Evolutionary conservation across 768 basidiomycete species (phyloP).

Genomic region (Flagelloscypha sp.): DNA sequence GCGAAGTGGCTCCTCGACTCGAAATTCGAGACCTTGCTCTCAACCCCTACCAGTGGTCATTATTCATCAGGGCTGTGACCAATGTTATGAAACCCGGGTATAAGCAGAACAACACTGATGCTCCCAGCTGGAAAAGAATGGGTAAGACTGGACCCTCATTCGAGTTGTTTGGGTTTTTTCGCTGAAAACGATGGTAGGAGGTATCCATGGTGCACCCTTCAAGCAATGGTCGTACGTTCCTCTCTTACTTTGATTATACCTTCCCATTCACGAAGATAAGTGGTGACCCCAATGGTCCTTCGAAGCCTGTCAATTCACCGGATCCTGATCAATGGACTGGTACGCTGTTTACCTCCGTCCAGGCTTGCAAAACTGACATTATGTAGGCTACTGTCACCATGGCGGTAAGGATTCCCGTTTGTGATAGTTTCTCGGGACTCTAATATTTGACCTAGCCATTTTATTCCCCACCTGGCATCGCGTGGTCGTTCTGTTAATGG

Average conservation of each 20-base stretch:
- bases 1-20: too few relatives aligned
- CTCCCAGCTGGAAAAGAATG: not conserved
- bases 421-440: too few relatives aligned
- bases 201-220: not conserved
- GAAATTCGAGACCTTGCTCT: not conserved
- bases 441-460: constrained; percentile 13
- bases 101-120: not conserved
- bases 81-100: not conserved
- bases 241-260: too few relatives aligned
- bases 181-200: not conserved
- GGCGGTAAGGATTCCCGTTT: not conserved
- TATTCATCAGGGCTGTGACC: not conserved
- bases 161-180: too few relatives aligned
- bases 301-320: too few relatives aligned
- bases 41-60: not conserved
- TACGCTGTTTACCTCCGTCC: too few relatives aligned
- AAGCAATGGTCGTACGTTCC: not conserved
- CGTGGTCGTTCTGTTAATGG: constrained; percentile 40
- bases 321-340: too few relatives aligned
- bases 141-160: too few relatives aligned
- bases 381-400: not conserved
- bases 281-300: too few relatives aligned
- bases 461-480: constrained; percentile 53
- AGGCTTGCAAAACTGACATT: too few relatives aligned
- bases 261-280: too few relatives aligned